Percentiles rank a stretch among this genome's conserved stretches.
Evolutionary conservation across 495 filamentous ascomycete species (phyloP).

Genomic region (Aspergillus baeticus): DNA sequence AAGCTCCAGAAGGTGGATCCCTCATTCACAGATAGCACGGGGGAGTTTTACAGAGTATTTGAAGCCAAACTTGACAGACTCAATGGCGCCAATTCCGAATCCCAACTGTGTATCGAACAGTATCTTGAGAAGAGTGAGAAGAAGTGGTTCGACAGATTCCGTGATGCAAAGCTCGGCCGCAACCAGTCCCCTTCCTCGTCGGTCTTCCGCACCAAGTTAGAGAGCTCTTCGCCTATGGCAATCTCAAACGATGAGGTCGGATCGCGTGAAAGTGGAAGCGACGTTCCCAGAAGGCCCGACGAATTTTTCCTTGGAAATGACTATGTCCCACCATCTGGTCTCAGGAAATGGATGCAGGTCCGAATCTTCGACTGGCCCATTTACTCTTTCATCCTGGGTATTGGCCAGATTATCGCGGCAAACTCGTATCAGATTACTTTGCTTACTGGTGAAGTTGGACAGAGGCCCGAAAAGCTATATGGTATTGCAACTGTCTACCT

Average conservation of each 20-base stretch:
- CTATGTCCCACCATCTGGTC: constrained; percentile 65
- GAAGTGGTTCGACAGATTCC: constrained; percentile 65
- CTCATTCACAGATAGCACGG: constrained; percentile 68
- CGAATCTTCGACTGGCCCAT: constrained; percentile 65
- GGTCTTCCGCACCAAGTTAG: constrained; percentile 34
- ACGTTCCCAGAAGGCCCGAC: constrained; percentile 28
- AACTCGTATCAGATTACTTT: constrained; percentile 75
- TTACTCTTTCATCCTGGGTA: constrained; percentile 64
- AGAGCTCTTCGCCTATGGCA: constrained; percentile 30
- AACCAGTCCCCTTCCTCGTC: constrained; percentile 47
- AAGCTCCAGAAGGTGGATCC: constrained; percentile 68
- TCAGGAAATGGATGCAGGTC: constrained; percentile 54
- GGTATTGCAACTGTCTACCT: constrained; percentile 65
- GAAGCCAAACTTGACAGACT: constrained; percentile 59
- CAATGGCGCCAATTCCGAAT: constrained; percentile 55
- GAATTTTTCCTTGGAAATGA: constrained; percentile 64
- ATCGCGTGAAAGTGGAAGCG: constrained; percentile 37
- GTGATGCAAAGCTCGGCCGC: constrained; percentile 54
- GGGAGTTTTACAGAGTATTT: constrained; percentile 60
- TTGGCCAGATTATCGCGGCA: constrained; percentile 69
- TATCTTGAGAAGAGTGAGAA: constrained; percentile 68
- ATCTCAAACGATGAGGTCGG: constrained; percentile 39
- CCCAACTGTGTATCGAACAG: constrained; percentile 64
- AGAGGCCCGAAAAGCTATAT: constrained; percentile 64
- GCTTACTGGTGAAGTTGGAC: constrained; percentile 61